A percentile compares a stretch with the other conserved stretches of the same genome.
Conservation (phyloP, 73 alveolate species). For the Diophrys sp. region DNA sequence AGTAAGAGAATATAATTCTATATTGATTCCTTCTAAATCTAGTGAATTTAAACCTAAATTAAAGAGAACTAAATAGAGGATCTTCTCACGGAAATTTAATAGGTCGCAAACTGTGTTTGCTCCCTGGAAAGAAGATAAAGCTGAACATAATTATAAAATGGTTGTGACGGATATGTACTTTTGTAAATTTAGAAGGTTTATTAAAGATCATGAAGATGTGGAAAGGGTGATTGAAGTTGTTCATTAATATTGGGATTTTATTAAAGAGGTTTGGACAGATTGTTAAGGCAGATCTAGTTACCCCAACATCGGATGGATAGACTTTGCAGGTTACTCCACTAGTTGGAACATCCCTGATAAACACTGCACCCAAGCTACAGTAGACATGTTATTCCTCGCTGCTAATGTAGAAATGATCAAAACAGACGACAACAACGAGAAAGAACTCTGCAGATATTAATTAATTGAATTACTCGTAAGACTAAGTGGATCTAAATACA, state of each 20-base stretch:
- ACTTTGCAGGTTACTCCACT: conserved; percentile 36
- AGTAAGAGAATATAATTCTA: not conserved
- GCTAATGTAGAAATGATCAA: conserved; percentile 55
- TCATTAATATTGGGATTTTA: conserved; percentile 6
- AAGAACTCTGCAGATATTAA: conserved; percentile 37
- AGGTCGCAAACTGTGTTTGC: conserved; percentile 47
- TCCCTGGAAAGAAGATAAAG: conserved; percentile 37
- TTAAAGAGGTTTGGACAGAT: conserved; percentile 30
- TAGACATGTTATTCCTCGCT: conserved; percentile 55
- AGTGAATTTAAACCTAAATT: not conserved
- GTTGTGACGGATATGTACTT: conserved; percentile 33
- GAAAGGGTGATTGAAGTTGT: conserved; percentile 24
- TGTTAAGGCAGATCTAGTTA: conserved; percentile 33
- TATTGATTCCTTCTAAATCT: not conserved
- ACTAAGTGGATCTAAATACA: conserved; percentile 27
- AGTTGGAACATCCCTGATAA: conserved; percentile 48
- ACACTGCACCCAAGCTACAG: conserved; percentile 25
- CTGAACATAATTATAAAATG: conserved; percentile 9
- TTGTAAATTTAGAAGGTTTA: conserved; percentile 36
- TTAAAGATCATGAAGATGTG: conserved; percentile 33
- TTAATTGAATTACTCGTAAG: conserved; percentile 32
- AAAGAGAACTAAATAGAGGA: not conserved
- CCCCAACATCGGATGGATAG: conserved; percentile 59
- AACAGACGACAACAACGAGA: conserved; percentile 31
- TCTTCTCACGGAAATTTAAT: conserved; percentile 11